Conservation (phyloP, 2,329 filamentous ascomycete genomes). For the Fusarium sp. region DNA sequence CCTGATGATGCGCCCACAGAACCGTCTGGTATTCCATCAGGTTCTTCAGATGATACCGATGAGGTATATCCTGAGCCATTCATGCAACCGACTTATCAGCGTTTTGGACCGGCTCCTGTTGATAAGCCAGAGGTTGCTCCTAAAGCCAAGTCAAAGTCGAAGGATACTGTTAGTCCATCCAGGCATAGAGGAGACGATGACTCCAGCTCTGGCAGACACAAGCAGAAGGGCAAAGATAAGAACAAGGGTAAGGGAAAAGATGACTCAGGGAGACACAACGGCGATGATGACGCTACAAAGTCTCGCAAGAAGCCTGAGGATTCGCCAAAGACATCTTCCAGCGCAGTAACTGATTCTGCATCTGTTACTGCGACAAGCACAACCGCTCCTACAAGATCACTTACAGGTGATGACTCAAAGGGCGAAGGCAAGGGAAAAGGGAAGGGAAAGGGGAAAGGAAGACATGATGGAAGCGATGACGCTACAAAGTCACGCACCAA, state of each 20-base stretch:
- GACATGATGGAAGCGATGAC: neutral
- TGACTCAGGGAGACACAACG: neutral
- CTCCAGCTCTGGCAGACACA: neutral
- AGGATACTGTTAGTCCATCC: neutral
- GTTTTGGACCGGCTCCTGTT: neutral
- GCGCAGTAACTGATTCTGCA: neutral
- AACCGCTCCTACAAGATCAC: neutral
- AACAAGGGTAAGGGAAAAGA: neutral
- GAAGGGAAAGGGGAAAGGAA: neutral
- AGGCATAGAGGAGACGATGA: conserved; percentile 1
- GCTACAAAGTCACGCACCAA: neutral
- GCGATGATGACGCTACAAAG: neutral
- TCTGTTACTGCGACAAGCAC: neutral
- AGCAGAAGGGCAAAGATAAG: conserved; percentile 12
- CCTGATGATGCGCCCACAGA: neutral
- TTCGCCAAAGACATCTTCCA: neutral
- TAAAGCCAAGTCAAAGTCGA: neutral
- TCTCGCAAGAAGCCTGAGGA: neutral
- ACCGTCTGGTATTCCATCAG: neutral
- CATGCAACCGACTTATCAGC: conserved; percentile 13
- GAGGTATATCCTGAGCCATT: conserved; percentile 5
- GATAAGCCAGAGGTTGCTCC: neutral
- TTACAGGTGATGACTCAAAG: neutral
- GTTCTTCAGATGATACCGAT: neutral
- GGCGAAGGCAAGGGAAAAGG: neutral